phyloP scores from a whole-genome alignment of 2,329 filamentous ascomycete genomes.

The Colletotrichum chlorophyti region DNA sequence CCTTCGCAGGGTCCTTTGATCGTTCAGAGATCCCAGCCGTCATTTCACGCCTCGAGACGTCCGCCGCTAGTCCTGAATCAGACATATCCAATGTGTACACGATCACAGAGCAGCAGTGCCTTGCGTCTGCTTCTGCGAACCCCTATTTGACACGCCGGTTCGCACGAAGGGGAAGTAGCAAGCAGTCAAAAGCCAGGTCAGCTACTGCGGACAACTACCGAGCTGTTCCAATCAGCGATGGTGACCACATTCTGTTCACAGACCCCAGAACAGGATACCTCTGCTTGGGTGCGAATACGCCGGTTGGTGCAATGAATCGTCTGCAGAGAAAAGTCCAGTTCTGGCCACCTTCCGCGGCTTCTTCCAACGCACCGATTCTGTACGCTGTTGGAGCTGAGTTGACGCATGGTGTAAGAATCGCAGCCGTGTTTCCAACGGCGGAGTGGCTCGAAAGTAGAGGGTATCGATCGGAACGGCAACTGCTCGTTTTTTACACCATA shows the following conservation, averaged over 20 bases:
- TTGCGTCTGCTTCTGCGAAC: neutral
- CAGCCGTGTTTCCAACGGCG: conserved; percentile 59
- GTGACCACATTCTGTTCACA: conserved; percentile 69
- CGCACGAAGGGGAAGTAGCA: neutral
- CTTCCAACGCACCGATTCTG: conserved; percentile 48
- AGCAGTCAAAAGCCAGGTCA: neutral
- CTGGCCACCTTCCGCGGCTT: conserved; percentile 38
- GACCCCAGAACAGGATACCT: conserved; percentile 63
- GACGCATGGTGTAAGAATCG: conserved; percentile 62
- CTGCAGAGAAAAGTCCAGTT: conserved; percentile 66
- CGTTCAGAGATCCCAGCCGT: neutral
- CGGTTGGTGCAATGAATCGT: conserved; percentile 55
- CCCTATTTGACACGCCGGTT: neutral
- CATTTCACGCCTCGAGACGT: conserved; percentile 31
- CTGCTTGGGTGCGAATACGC: conserved; percentile 67
- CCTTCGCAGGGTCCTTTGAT: conserved; percentile 27
- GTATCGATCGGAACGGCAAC: conserved; percentile 36
- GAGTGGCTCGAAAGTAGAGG: neutral
- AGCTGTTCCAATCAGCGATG: conserved; percentile 70
- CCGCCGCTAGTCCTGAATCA: neutral
- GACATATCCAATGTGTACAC: conserved; percentile 11
- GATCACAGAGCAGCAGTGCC: conserved; percentile 5
- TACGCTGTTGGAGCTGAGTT: conserved; percentile 66
- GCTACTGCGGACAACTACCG: conserved; percentile 64
- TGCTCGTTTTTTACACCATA: conserved; percentile 66